Base-by-base conservation (phyloP, 2,329 filamentous ascomycete genomes). In the Claviceps pazoutovae region DNA sequence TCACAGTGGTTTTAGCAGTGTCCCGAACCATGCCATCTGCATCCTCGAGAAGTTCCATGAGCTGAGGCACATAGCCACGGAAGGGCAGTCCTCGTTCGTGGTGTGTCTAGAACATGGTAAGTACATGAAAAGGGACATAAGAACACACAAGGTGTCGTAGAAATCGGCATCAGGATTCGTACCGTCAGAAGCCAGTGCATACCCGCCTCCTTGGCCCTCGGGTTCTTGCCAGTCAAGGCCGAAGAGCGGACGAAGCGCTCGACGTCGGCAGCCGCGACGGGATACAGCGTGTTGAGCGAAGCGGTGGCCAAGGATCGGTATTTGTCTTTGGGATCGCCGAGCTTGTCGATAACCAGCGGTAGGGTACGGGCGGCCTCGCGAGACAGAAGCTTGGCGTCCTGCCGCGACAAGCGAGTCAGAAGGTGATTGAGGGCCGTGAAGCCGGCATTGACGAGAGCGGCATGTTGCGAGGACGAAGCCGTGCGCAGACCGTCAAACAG, bases 351-450 rank as follows among this genome's bases (percentile, higher is more conserved):
- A 51, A 96, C 75, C 46, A 90, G 67, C 4, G 87, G 80, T 55
- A 93, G 76, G 8, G 89, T 83, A 56, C 80, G 76, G 48, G 78
- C 76, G 2, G 83, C 82, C 65, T 95, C 78, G 57, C 84, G 83
- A 54, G 80, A 70, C 54, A 89, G 72, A 56, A 80, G 74, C 62
- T 84, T 85, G 55, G 88, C 82, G 52, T 94, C 86, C 69, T 96
- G 91, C 53, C 91, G 83, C 55, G 83, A 84, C 54, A 96, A 74
- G 53, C 91, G 83, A 64, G 91, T 94, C 59, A 95, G 74, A 57
- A 95, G 78, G 66, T 96, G 90, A 59, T 85, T 87, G 54, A 96
- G 79, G 2, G 88, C 88, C 3, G 88, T 91, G 66, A 95, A 91
- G 53, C 87, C 89, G 50, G 88, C 86, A 53, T 86, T 85, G 57